Conservation (phyloP, 148 eudicot species). For the Rhododendron simsii region DNA sequence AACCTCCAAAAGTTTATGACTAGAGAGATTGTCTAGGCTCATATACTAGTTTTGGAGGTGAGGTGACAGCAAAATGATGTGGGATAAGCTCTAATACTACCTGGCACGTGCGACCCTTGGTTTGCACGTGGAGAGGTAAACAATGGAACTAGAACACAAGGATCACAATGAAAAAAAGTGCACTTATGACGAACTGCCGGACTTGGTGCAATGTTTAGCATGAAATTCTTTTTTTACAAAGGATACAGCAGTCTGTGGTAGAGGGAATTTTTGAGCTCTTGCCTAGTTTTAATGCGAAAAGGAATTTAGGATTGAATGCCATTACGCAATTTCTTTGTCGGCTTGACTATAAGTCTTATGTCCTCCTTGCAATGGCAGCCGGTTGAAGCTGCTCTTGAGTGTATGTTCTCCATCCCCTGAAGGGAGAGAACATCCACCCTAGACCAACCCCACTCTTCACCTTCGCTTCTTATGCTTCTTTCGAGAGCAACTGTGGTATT, state of each 20-base stretch:
- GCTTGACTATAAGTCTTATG: background rate
- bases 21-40: background rate
- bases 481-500: background rate
- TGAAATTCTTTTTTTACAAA: background rate
- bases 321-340: background rate
- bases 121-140: background rate
- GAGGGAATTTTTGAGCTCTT: background rate
- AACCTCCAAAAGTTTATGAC: background rate
- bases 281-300: background rate
- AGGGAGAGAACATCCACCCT: background rate
- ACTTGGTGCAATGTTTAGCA: background rate
- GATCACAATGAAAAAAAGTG: background rate
- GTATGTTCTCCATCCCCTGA: background rate
- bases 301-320: background rate
- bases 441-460: background rate
- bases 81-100: background rate
- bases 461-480: background rate
- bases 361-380: background rate
- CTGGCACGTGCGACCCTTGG: background rate
- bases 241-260: background rate
- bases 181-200: background rate
- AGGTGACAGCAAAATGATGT: background rate
- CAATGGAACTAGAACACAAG: background rate
- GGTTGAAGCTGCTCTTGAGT: background rate
- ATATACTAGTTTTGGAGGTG: background rate